Percentiles rank a stretch among this genome's conserved stretches.
Conservation (phyloP, 805 yeast genomes). For the Candida ovalis region DNA sequence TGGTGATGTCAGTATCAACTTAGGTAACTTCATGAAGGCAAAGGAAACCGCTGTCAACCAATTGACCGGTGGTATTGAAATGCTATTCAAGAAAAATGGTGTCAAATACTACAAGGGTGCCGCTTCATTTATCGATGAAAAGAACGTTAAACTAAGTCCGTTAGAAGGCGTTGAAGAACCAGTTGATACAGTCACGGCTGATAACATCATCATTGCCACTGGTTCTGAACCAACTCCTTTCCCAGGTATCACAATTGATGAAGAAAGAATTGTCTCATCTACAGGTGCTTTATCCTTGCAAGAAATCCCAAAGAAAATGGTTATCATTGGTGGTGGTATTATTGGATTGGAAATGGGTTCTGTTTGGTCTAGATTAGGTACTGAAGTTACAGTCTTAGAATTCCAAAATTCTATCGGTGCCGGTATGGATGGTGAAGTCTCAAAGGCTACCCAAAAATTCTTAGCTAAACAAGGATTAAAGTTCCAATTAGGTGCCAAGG, state of each 20-base stretch:
- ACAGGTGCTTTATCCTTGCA: constrained; percentile 85
- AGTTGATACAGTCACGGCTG: constrained; percentile 54
- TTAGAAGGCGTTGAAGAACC: constrained; percentile 79
- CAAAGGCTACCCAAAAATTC: constrained; percentile 85
- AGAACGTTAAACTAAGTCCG: constrained; percentile 75
- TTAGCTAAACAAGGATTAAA: constrained; percentile 92
- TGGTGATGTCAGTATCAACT: constrained; percentile 68
- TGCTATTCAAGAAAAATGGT: constrained; percentile 92
- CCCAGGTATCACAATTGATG: constrained; percentile 97
- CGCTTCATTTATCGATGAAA: constrained; percentile 83
- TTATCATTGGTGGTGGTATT: constrained; percentile 98
- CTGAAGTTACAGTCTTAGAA: constrained; percentile 93
- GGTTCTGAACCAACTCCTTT: constrained; percentile 98
- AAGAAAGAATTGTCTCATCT: constrained; percentile 93
- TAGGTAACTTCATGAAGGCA: constrained; percentile 80
- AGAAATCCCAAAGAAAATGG: constrained; percentile 88
- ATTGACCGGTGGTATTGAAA: constrained; percentile 90
- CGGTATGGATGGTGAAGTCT: constrained; percentile 95
- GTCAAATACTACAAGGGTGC: constrained; percentile 92
- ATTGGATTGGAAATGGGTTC: constrained; percentile 99
- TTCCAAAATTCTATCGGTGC: constrained; percentile 92
- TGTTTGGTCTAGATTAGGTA: constrained; percentile 91
- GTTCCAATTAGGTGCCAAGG: constrained; percentile 91
- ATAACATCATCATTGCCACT: constrained; percentile 91
- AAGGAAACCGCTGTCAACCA: constrained; percentile 88